These are phyloP conservation scores for Stagonosporopsis tanaceti DNA, from an alignment of 2,329 filamentous ascomycete genomes.

Conservation along the genomic window DNA sequence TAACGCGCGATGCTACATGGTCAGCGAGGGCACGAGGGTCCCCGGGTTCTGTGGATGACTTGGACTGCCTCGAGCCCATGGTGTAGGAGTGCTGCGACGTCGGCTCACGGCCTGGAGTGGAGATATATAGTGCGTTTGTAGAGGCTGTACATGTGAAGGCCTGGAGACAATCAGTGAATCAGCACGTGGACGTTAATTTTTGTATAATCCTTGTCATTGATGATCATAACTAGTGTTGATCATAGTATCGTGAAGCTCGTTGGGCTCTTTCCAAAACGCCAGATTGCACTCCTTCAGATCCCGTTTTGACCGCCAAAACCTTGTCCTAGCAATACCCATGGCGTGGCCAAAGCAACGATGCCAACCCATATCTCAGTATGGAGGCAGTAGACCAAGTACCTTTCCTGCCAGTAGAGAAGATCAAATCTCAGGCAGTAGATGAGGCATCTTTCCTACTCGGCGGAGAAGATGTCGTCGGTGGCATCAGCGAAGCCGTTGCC, in stretches of 20 bases:
- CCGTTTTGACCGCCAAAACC: background rate
- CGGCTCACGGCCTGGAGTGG: background rate
- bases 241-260: background rate
- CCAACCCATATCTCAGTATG: background rate
- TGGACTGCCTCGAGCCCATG: constrained; percentile 3
- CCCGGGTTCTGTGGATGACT: background rate
- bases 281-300: background rate
- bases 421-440: background rate
- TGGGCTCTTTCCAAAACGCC: background rate
- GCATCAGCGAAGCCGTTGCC: constrained; percentile 31
- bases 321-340: background rate
- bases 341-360: background rate
- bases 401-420: constrained; percentile 40
- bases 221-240: background rate
- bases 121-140: background rate
- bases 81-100: background rate
- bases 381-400: background rate
- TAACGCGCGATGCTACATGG: background rate
- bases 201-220: background rate
- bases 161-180: background rate
- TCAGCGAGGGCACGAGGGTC: background rate
- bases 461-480: constrained; percentile 44
- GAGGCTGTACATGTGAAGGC: background rate
- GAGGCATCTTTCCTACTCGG: constrained; percentile 26
- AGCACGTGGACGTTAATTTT: constrained; percentile 1